Conservation (phyloP, 1,284 basidiomycete genomes). For the Ganoderma resinaceum region DNA sequence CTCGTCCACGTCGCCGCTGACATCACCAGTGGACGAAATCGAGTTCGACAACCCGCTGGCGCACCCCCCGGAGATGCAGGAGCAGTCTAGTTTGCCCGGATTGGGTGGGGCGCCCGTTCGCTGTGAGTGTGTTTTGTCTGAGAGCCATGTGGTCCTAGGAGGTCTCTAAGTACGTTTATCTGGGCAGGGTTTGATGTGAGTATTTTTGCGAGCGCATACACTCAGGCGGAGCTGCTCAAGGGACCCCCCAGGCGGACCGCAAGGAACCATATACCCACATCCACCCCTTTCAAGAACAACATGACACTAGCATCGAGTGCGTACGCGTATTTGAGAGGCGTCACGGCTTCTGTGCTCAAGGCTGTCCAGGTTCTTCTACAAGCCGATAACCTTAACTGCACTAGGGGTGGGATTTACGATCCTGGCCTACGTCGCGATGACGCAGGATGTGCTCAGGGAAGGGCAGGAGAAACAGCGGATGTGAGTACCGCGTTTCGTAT, state of each 20-base stretch:
- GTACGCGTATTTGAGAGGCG: constrained; percentile 37
- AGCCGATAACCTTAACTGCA: constrained; percentile 77
- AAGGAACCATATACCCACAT: constrained; percentile 83
- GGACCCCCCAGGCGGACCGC: constrained; percentile 67
- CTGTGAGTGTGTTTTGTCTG: constrained; percentile 33
- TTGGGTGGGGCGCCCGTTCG: constrained; percentile 39
- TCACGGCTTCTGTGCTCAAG: constrained; percentile 8
- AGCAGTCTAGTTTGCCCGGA: constrained; percentile 35
- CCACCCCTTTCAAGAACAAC: constrained; percentile 79
- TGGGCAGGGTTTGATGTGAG: constrained; percentile 42
- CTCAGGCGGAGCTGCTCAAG: constrained; percentile 6
- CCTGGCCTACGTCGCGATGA: constrained; percentile 80
- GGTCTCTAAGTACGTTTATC: constrained; percentile 15
- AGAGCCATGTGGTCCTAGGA: neutral
- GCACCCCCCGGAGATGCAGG: constrained; percentile 25
- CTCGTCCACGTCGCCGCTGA: constrained; percentile 30
- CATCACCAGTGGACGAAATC: constrained; percentile 36
- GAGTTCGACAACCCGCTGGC: constrained; percentile 28
- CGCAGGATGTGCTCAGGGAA: constrained; percentile 80
- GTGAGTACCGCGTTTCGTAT: constrained; percentile 51
- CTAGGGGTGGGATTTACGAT: constrained; percentile 68
- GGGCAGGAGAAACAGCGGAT: constrained; percentile 79
- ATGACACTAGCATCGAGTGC: constrained; percentile 83
- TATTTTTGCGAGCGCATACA: constrained; percentile 6
- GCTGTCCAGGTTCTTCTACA: constrained; percentile 76